These are phyloP conservation scores for Chaetoceros muelleri DNA, from an alignment of 108 stramenopile genomes.

Conservation along the genomic window DNA sequence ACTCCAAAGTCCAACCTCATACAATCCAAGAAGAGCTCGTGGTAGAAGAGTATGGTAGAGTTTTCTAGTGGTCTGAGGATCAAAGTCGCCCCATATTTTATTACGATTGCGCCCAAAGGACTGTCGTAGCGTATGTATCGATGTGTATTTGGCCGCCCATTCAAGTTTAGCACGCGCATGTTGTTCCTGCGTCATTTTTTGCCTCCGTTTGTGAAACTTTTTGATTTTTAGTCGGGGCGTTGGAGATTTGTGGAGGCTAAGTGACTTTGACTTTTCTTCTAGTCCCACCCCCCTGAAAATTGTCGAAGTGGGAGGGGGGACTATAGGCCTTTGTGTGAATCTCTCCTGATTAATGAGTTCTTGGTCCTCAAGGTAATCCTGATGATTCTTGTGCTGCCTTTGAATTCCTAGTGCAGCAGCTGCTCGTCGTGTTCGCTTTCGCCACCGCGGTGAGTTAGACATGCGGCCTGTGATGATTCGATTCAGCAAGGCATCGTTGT, in stretches of 20 bases:
- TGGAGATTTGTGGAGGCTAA: neutral
- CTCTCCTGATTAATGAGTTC: neutral
- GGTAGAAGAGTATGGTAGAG: conserved; percentile 81
- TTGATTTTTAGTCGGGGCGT: neutral
- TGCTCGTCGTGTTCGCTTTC: neutral
- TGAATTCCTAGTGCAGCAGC: neutral
- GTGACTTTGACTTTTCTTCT: too few relatives aligned
- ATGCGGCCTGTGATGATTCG: neutral
- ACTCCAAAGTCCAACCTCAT: conserved; percentile 14
- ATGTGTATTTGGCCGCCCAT: conserved; percentile 73
- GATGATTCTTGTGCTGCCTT: neutral
- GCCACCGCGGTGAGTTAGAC: neutral
- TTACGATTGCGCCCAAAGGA: conserved; percentile 79
- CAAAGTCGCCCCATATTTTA: conserved; percentile 78
- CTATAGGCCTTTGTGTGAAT: neutral
- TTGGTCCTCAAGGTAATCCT: neutral
- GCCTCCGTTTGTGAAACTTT: neutral
- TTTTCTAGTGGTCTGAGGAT: conserved; percentile 50
- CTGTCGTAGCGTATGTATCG: conserved; percentile 48
- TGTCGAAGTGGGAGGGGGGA: neutral
- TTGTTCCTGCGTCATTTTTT: conserved; percentile 12
- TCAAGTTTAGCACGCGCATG: conserved; percentile 58
- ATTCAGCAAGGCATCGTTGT: neutral
- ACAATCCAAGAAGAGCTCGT: conserved; percentile 61
- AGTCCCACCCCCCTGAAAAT: too few relatives aligned